Evolutionary conservation across 2,329 filamentous ascomycete genomes (phyloP).

Genomic region (Talaromyces marneffei): DNA sequence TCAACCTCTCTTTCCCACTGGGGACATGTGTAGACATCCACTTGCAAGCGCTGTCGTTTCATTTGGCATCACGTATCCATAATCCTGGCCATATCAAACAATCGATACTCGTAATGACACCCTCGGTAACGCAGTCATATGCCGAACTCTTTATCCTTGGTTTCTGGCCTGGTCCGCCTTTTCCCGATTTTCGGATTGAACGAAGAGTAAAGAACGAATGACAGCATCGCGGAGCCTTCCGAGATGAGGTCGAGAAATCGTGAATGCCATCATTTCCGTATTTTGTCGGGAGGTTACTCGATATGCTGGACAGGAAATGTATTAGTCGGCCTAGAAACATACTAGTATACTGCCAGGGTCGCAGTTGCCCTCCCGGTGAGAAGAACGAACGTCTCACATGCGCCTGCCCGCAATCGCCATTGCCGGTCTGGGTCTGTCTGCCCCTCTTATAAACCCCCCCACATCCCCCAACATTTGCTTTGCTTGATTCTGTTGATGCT

Average conservation of each 20-base stretch:
- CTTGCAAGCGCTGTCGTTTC: not conserved
- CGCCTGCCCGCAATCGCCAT: not conserved
- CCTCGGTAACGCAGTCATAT: not conserved
- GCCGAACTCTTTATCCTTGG: not conserved
- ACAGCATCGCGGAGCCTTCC: slow-evolving; percentile 5
- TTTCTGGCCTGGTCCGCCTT: slow-evolving; percentile 10
- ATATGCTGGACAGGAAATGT: not conserved
- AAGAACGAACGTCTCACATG: slow-evolving; percentile 5
- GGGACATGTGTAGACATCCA: not conserved
- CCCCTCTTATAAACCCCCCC: slow-evolving; percentile 13
- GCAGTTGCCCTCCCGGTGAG: slow-evolving; percentile 1
- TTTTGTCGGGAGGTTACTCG: not conserved
- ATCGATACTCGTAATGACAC: not conserved
- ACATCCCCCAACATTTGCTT: slow-evolving; percentile 5
- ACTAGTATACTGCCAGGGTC: not conserved
- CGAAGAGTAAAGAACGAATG: not conserved
- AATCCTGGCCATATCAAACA: not conserved
- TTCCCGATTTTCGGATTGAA: slow-evolving; percentile 12
- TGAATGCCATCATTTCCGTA: not conserved
- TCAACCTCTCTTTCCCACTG: not conserved
- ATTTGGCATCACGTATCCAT: not conserved
- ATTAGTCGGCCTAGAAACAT: not conserved
- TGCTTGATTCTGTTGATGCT: not conserved
- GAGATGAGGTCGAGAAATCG: not conserved
- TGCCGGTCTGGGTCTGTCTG: not conserved